Evolutionary conservation across 768 basidiomycete species (phyloP).

Genomic region (Wakefieldia striispora): DNA sequence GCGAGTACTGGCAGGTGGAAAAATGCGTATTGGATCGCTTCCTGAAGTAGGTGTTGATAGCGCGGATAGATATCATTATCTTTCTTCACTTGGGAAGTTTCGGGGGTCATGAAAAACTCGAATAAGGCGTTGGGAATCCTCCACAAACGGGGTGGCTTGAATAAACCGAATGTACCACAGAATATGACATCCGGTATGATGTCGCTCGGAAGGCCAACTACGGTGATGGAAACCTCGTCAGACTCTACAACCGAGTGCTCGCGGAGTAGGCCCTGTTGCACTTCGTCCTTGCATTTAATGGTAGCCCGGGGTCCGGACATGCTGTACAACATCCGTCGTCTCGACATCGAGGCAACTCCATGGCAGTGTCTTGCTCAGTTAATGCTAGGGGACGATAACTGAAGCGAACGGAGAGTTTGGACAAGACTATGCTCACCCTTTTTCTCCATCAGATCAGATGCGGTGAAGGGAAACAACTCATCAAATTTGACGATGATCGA

Average conservation of each 20-base stretch:
- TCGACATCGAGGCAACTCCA: conserved; percentile 10
- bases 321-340: conserved; percentile 13
- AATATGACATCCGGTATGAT: conserved; percentile 12
- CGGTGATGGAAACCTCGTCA: conserved; percentile 17
- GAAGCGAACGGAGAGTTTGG: background rate
- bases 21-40: conserved; percentile 11
- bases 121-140: conserved; percentile 13
- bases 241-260: conserved; percentile 7
- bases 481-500: conserved; percentile 4
- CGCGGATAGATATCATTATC: conserved; percentile 7
- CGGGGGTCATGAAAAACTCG: conserved; percentile 15
- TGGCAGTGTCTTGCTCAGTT: conserved; percentile 13
- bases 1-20: conserved; percentile 14
- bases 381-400: conserved; percentile 2
- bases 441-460: conserved; percentile 1
- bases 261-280: conserved; percentile 5
- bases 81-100: conserved; percentile 2
- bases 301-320: conserved; percentile 11
- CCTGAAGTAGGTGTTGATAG: conserved; percentile 10
- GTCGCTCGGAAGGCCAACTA: conserved; percentile 15
- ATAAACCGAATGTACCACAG: conserved; percentile 14
- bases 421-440: background rate
- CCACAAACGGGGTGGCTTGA: conserved; percentile 7
- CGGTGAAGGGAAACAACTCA: conserved; percentile 7
- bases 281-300: conserved; percentile 3